Percentiles rank a stretch among this genome's conserved stretches.
Conservation (phyloP, 345 rosid species). For the Eutrema heterophyllum region DNA sequence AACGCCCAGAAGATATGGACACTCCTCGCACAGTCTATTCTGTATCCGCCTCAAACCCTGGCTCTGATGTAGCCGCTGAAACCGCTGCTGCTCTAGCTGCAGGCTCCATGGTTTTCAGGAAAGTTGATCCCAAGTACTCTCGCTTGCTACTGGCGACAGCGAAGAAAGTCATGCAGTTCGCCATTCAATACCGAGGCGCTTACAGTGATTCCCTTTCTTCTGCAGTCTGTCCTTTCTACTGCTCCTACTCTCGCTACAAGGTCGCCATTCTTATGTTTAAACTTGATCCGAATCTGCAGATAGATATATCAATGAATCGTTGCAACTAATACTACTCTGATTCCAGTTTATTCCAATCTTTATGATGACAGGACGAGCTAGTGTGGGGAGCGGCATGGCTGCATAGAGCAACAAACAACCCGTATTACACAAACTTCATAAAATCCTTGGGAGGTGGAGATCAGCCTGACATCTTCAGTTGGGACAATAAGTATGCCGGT, state of each 20-base stretch:
- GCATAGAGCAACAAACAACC: constrained; percentile 57
- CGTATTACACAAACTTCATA: constrained; percentile 50
- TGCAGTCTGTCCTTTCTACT: constrained; percentile 76
- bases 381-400: constrained; percentile 93
- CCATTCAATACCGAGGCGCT: constrained; percentile 65
- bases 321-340: too few species aligned
- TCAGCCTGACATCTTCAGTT: constrained; percentile 70
- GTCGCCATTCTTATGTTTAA: constrained; percentile 25
- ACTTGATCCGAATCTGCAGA: background rate
- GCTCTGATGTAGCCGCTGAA: constrained; percentile 92
- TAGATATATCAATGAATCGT: background rate
- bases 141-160: constrained; percentile 56
- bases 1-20: constrained; percentile 96
- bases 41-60: constrained; percentile 68
- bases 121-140: constrained; percentile 53
- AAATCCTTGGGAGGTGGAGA: constrained; percentile 69
- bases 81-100: constrained; percentile 81
- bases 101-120: constrained; percentile 71
- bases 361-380: constrained; percentile 62
- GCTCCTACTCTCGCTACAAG: constrained; percentile 85
- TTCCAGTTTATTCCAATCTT: background rate
- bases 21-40: constrained; percentile 64
- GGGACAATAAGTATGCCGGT: constrained; percentile 91
- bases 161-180: constrained; percentile 60
- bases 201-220: constrained; percentile 77